phyloP scores from a whole-genome alignment of 805 yeast genomes.

The Zygosaccharomyces bisporus region DNA sequence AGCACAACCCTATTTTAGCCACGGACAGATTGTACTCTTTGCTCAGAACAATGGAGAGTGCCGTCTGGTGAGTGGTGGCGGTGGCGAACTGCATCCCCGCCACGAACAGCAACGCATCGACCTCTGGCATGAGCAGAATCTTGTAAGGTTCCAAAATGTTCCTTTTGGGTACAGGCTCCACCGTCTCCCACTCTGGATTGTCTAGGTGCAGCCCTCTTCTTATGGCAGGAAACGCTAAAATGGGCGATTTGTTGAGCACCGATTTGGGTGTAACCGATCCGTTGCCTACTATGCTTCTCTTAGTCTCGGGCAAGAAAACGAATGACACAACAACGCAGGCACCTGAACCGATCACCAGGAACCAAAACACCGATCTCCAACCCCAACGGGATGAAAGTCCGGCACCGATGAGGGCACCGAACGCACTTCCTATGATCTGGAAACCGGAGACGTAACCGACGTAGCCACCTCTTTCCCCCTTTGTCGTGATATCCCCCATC shows the following conservation, averaged over 20 bases:
- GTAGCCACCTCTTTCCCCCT: conserved; percentile 64
- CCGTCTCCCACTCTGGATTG: conserved; percentile 33
- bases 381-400: conserved; percentile 42
- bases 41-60: conserved; percentile 54
- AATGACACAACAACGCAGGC: conserved; percentile 36
- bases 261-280: conserved; percentile 55
- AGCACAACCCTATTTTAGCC: conserved; percentile 65
- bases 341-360: conserved; percentile 63
- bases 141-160: conserved; percentile 41
- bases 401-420: conserved; percentile 70
- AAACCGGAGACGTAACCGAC: conserved; percentile 65
- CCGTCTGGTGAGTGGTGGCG: conserved; percentile 68
- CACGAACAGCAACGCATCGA: conserved; percentile 50
- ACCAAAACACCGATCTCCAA: conserved; percentile 79
- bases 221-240: conserved; percentile 32
- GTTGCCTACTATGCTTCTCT: conserved; percentile 68
- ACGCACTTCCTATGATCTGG: conserved; percentile 66
- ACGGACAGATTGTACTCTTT: conserved; percentile 48
- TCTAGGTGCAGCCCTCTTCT: conserved; percentile 28
- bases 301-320: conserved; percentile 67
- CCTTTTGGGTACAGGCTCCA: conserved; percentile 24
- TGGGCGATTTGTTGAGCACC: conserved; percentile 43
- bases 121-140: conserved; percentile 43
- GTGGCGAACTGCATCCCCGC: conserved; percentile 60
- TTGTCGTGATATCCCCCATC: conserved; percentile 67